Conservation (phyloP, 345 rosid genomes). For the Moringa oleifera region DNA sequence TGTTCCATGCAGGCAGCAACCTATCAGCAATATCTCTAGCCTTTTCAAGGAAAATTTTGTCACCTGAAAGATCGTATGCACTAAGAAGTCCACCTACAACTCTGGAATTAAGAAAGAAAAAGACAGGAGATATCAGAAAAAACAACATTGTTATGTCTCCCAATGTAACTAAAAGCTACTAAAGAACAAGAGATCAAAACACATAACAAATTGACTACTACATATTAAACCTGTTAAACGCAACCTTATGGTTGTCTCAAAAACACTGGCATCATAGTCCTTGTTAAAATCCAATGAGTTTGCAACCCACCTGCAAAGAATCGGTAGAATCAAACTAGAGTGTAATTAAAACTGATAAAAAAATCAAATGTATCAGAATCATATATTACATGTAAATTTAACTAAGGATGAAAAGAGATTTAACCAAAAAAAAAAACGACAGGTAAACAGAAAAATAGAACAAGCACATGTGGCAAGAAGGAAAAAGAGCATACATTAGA, state of each 20-base stretch:
- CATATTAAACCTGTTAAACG: slow-evolving; percentile 56
- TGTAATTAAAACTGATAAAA: not conserved
- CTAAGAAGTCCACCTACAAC: slow-evolving; percentile 99
- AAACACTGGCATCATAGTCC: slow-evolving; percentile 92
- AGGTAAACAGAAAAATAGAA: not conserved
- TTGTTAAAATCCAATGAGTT: slow-evolving; percentile 85
- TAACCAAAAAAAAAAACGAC: too few species aligned
- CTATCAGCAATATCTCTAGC: slow-evolving; percentile 95
- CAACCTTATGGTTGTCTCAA: slow-evolving; percentile 99
- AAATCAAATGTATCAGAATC: too few species aligned
- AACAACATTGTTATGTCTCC: not conserved
- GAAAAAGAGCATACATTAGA: too few species aligned
- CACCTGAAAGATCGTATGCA: slow-evolving; percentile 86
- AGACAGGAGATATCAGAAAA: not conserved
- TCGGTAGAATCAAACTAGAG: not conserved
- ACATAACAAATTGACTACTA: not conserved
- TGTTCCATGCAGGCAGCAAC: slow-evolving; percentile 94
- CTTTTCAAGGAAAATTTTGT: slow-evolving; percentile 84
- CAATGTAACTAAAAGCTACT: not conserved
- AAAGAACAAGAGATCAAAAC: not conserved
- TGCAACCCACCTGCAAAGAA: slow-evolving; percentile 79
- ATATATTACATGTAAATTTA: too few species aligned
- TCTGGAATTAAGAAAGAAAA: slow-evolving; percentile 32
- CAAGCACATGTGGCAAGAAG: not conserved
- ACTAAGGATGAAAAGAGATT: too few species aligned